These are phyloP conservation scores for Rhamnella rubrinervis DNA, from an alignment of 331 rosid genomes.

Conservation along the genomic window DNA sequence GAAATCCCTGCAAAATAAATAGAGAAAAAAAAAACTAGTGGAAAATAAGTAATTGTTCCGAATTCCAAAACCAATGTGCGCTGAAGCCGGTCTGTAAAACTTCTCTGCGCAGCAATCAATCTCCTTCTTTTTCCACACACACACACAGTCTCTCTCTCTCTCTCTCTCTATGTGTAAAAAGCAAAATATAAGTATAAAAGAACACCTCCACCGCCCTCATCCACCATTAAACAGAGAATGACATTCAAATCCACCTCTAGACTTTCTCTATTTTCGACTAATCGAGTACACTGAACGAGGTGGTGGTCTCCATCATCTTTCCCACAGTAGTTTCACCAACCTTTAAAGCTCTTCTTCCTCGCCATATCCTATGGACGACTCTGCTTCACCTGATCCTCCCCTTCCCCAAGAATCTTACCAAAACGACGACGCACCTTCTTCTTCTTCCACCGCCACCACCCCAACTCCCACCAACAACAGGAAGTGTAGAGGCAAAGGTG, in stretches of 20 bases:
- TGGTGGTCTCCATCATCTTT: conserved; percentile 40
- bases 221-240: conserved; percentile 66
- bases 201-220: conserved; percentile 63
- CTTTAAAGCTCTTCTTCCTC: conserved; percentile 28
- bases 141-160: neutral
- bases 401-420: conserved; percentile 38
- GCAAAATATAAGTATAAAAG: conserved; percentile 9
- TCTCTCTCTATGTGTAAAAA: neutral
- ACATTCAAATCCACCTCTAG: conserved; percentile 39
- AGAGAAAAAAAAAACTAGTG: neutral
- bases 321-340: conserved; percentile 8
- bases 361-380: conserved; percentile 51
- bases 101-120: conserved; percentile 41
- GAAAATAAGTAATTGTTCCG: conserved; percentile 30
- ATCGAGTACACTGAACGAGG: conserved; percentile 65
- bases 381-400: conserved; percentile 16
- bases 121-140: no score
- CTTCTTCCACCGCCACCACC: conserved; percentile 28
- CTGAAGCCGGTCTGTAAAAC: conserved; percentile 23
- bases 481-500: conserved; percentile 79
- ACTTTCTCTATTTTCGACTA: conserved; percentile 30
- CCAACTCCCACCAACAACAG: conserved; percentile 1
- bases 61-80: conserved; percentile 48
- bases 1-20: neutral
- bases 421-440: conserved; percentile 1